Base-by-base conservation (phyloP, 2,329 filamentous ascomycete species). In the Clonostachys sp. region DNA sequence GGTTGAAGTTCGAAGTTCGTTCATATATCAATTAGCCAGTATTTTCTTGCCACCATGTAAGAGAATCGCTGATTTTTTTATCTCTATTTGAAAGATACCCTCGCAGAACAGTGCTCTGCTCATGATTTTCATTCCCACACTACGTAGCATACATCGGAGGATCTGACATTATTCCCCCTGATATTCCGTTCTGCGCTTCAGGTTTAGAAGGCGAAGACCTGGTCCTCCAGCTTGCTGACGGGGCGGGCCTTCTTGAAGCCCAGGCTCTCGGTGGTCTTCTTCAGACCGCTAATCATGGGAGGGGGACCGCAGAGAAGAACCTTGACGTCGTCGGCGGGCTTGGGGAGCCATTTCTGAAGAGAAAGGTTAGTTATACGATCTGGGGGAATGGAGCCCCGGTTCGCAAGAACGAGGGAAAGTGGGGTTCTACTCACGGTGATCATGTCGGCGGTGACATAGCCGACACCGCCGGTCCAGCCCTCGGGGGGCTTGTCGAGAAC, bases 161-260 rank as follows among this genome's bases (percentile, higher is more conserved):
- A 30, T 30, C 24, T 30, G 8, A 30, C 24, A 30, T 30, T 30
- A 30, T 10, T 30, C 24, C 9, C 9, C 24, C 24, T 8, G 24
- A 9, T 10, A 10, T 30, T 30, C 2, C 24, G 24, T 30, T 30
- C 24, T 30, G 24, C 24, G 24, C 9, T 30, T 30, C 24, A 30
- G 24, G 24, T 47, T 63, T 70, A 73, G 73, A 99, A 99, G 63
- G 89, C 91, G 75, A 99, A 99, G 57, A 99, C 89, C 71, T 97
- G 94, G 68, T 99, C 94, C 65, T 92, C 88, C 46, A 97, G 84
- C 82, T 97, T 97, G 84, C 91, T 96, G 60, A 97, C 91, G 41
- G 92, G 90, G 51, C 85, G 83, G 40, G 94, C 89, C 80, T 97
- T 97, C 63, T 89, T 81, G 77, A 87, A 99, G 49, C 94, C 94